phyloP scores from a whole-genome alignment of 2,329 filamentous ascomycete species.

The Geosmithia flava region DNA sequence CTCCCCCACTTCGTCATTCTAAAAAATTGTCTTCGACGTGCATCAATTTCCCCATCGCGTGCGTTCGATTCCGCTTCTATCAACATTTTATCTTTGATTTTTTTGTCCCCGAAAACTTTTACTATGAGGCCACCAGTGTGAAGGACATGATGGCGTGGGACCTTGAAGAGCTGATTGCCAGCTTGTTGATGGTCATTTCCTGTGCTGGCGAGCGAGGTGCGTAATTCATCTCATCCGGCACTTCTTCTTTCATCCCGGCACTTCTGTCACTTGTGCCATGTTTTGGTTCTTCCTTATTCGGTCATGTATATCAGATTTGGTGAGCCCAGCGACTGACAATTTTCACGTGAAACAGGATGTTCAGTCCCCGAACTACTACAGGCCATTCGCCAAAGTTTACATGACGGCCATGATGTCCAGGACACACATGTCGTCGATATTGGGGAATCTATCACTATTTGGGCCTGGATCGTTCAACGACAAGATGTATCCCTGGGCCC shows the following conservation, averaged over 20 bases:
- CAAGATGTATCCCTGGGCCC: conserved; percentile 21
- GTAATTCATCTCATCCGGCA: conserved; percentile 4
- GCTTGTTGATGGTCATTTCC: conserved; percentile 21
- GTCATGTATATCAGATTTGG: conserved; percentile 2
- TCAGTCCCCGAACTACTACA: conserved; percentile 16
- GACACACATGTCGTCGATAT: not conserved
- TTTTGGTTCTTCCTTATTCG: not conserved
- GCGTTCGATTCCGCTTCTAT: conserved; percentile 1
- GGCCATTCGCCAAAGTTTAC: conserved; percentile 13
- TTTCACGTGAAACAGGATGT: conserved; percentile 12
- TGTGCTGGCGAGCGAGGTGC: conserved; percentile 24
- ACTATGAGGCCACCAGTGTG: conserved; percentile 12
- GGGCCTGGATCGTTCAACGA: conserved; percentile 21
- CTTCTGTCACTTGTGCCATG: not conserved
- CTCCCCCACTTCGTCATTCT: not conserved
- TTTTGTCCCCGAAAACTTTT: not conserved
- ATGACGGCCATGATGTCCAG: not conserved
- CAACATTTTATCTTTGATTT: not conserved
- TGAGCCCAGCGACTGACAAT: not conserved
- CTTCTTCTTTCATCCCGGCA: not conserved
- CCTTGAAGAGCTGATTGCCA: conserved; percentile 23
- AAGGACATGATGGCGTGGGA: conserved; percentile 19
- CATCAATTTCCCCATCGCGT: not conserved
- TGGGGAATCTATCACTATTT: conserved; percentile 11
- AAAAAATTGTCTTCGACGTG: not conserved